These are phyloP conservation scores for Macrophomina phaseolina DNA, from an alignment of 2,329 filamentous ascomycete species.

Conservation along the genomic window DNA sequence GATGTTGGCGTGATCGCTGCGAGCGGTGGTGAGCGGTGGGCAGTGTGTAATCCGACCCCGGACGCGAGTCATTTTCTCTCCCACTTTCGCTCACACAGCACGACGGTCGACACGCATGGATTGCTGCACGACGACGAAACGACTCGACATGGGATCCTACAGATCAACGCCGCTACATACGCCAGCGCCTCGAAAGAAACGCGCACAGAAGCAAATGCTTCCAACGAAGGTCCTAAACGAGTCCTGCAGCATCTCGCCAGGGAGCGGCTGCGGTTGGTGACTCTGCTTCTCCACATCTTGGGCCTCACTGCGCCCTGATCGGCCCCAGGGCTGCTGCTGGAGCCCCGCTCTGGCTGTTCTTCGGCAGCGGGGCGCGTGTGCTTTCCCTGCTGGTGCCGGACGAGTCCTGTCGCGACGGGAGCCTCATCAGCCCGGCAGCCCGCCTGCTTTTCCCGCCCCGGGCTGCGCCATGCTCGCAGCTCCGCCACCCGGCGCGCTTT, in stretches of 20 bases:
- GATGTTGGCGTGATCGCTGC: slow-evolving; percentile 17
- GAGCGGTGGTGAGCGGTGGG: background rate
- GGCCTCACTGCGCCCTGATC: slow-evolving; percentile 13
- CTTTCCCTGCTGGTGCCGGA: background rate
- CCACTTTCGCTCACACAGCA: background rate
- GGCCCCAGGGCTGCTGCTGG: background rate
- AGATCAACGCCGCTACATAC: too few relatives aligned
- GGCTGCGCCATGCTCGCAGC: background rate
- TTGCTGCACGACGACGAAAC: too few relatives aligned
- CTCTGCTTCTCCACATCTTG: slow-evolving; percentile 6
- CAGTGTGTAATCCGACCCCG: background rate
- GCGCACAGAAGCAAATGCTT: too few relatives aligned
- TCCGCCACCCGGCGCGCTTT: background rate
- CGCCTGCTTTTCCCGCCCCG: background rate
- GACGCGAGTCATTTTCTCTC: background rate
- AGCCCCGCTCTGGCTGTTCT: slow-evolving; percentile 13
- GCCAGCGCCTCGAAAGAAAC: too few relatives aligned
- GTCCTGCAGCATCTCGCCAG: slow-evolving; percentile 23
- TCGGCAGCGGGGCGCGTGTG: slow-evolving; percentile 18
- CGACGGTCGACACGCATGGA: background rate
- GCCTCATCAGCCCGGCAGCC: background rate
- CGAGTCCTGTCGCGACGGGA: background rate
- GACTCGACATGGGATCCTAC: too few relatives aligned
- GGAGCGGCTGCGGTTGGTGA: background rate
- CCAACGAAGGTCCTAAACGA: too few relatives aligned